A percentile compares a stretch with the other conserved stretches of the same genome.
Conservation (phyloP, 164 flowering plant species). For the Annona squamosa region DNA sequence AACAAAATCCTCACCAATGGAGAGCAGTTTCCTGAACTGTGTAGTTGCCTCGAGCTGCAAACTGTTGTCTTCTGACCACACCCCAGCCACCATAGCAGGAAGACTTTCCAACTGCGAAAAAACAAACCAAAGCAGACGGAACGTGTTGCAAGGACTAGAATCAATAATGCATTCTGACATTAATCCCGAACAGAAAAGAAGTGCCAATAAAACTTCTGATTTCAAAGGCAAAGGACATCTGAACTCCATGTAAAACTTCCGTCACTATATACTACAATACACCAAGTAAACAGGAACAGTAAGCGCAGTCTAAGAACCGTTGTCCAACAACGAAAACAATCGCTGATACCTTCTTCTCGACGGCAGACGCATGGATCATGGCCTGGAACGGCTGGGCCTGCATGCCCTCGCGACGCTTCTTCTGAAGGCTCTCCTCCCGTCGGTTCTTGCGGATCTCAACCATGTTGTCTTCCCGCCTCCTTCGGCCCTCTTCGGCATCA, state of each 20-base stretch:
- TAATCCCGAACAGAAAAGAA: too few species aligned
- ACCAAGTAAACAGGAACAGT: too few species aligned
- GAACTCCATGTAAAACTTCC: too few species aligned
- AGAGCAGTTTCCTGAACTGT: conserved; percentile 69
- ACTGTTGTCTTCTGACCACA: conserved; percentile 40
- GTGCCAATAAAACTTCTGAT: too few species aligned
- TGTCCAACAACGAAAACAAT: background rate
- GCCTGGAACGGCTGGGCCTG: conserved; percentile 40
- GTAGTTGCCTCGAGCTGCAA: conserved; percentile 80
- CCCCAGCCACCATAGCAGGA: conserved; percentile 68
- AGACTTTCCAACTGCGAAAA: conserved; percentile 53
- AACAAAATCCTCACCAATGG: conserved; percentile 39
- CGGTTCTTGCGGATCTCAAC: conserved; percentile 76
- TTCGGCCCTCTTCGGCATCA: conserved; percentile 75
- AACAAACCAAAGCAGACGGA: background rate
- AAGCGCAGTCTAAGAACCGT: too few species aligned
- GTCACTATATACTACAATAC: too few species aligned
- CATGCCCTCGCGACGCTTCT: conserved; percentile 72
- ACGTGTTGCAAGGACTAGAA: too few species aligned
- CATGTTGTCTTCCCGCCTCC: conserved; percentile 76
- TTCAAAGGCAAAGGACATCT: too few species aligned
- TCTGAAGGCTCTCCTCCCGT: conserved; percentile 62
- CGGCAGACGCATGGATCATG: conserved; percentile 26
- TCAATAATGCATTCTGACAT: too few species aligned
- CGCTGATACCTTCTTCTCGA: conserved; percentile 44